These are phyloP conservation scores for Wickerhamomyces hampshirensis DNA, from an alignment of 805 yeast genomes.

Conservation along the genomic window DNA sequence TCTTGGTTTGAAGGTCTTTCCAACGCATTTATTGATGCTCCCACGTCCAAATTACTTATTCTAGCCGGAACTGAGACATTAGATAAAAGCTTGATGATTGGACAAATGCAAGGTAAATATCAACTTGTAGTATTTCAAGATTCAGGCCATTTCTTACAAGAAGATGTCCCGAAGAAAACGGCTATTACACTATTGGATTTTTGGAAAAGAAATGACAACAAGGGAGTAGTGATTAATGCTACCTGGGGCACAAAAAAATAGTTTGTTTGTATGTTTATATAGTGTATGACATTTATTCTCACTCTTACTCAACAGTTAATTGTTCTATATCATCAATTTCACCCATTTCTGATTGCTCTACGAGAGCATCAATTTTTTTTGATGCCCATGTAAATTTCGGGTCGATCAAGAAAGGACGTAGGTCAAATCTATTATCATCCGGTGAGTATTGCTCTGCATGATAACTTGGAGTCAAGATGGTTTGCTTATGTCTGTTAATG, in stretches of 20 bases:
- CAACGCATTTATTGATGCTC: constrained; percentile 38
- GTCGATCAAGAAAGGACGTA: constrained; percentile 91
- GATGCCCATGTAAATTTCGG: constrained; percentile 90
- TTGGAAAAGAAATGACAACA: constrained; percentile 38
- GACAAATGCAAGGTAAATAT: constrained; percentile 97
- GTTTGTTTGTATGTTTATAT: background rate
- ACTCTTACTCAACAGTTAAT: constrained; percentile 40
- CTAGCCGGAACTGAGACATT: constrained; percentile 87
- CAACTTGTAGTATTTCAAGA: constrained; percentile 80
- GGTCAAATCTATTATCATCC: constrained; percentile 93
- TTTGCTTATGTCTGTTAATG: constrained; percentile 93
- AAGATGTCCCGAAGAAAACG: constrained; percentile 72
- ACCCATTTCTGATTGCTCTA: constrained; percentile 47
- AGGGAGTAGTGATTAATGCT: constrained; percentile 29
- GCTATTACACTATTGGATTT: constrained; percentile 48
- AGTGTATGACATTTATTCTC: background rate
- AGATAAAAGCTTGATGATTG: constrained; percentile 82
- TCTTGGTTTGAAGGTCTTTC: constrained; percentile 80
- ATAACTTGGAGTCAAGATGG: constrained; percentile 94
- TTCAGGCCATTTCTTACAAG: constrained; percentile 94
- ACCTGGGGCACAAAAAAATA: constrained; percentile 32
- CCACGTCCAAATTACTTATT: constrained; percentile 64
- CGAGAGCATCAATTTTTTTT: constrained; percentile 78
- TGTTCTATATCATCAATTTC: constrained; percentile 28
- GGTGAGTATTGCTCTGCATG: constrained; percentile 99